These are phyloP conservation scores for Cladosporium sp. DNA, from an alignment of 2,329 filamentous ascomycete species.

Conservation along the genomic window DNA sequence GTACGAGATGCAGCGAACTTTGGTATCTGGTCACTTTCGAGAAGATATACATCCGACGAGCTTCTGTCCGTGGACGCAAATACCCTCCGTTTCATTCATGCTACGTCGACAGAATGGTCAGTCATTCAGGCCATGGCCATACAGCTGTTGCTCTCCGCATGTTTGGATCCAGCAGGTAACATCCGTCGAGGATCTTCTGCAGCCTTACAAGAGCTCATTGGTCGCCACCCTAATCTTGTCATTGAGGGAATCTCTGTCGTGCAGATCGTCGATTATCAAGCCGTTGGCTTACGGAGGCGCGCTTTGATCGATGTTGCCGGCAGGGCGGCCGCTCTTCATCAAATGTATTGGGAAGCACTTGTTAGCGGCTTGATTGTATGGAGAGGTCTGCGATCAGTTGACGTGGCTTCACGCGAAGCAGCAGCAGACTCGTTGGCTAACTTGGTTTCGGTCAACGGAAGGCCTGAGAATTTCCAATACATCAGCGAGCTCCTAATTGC, in stretches of 20 bases:
- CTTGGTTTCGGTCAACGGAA: constrained; percentile 34
- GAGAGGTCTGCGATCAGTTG: constrained; percentile 80
- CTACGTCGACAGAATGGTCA: constrained; percentile 14
- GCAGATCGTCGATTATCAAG: constrained; percentile 87
- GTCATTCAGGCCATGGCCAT: constrained; percentile 66
- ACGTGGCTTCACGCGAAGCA: constrained; percentile 66
- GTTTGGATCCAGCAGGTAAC: constrained; percentile 85
- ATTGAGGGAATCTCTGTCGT: constrained; percentile 77
- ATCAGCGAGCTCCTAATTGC: constrained; percentile 7
- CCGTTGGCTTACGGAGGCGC: constrained; percentile 78
- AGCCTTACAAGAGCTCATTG: constrained; percentile 88
- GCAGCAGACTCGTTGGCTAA: constrained; percentile 66
- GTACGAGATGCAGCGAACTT: constrained; percentile 95
- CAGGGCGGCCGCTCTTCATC: constrained; percentile 60
- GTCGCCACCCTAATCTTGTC: constrained; percentile 83
- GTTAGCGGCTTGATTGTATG: constrained; percentile 70
- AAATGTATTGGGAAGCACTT: constrained; percentile 62
- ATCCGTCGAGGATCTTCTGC: constrained; percentile 90
- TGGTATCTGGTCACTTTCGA: constrained; percentile 86
- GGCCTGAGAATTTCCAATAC: constrained; percentile 34
- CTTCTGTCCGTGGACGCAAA: constrained; percentile 56
- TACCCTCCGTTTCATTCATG: constrained; percentile 8
- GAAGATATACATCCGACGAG: constrained; percentile 78
- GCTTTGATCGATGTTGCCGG: constrained; percentile 74
- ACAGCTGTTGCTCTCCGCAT: constrained; percentile 75